These are phyloP conservation scores for Pseudocercospora musae DNA, from an alignment of 2,329 filamentous ascomycete species.

Conservation along the genomic window DNA sequence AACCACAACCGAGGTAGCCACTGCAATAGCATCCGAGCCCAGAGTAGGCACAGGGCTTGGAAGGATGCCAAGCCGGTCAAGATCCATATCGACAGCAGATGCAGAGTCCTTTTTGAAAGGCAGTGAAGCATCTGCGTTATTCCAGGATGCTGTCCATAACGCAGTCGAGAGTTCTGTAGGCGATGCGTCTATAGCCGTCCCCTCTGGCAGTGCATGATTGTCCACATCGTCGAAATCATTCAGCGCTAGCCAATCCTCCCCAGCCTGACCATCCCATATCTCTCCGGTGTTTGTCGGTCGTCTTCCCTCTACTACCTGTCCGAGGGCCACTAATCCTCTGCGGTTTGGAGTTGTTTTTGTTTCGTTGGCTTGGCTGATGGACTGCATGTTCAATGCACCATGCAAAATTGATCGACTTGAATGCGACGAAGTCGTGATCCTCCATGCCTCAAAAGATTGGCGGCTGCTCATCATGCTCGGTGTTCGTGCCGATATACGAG, in stretches of 20 bases:
- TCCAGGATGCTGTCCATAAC: background rate
- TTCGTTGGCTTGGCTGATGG: background rate
- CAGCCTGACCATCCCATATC: background rate
- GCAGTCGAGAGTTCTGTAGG: background rate
- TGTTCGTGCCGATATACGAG: background rate
- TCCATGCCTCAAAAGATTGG: background rate
- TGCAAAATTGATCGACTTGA: background rate
- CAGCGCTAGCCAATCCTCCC: slow-evolving; percentile 61
- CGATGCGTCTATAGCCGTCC: background rate
- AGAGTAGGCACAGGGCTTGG: background rate
- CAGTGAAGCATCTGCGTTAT: background rate
- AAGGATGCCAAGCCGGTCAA: background rate
- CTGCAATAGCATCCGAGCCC: background rate
- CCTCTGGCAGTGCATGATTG: background rate
- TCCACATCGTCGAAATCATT: slow-evolving; percentile 68
- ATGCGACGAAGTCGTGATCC: no score
- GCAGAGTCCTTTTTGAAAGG: background rate
- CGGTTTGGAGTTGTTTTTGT: background rate
- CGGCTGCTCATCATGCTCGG: background rate
- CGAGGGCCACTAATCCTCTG: background rate
- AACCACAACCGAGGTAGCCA: background rate
- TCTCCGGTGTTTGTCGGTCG: background rate
- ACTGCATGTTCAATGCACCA: background rate
- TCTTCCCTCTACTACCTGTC: background rate
- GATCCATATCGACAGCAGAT: background rate